These are phyloP conservation scores for Candida sithepensis DNA, from an alignment of 805 yeast species.

Conservation along the genomic window DNA sequence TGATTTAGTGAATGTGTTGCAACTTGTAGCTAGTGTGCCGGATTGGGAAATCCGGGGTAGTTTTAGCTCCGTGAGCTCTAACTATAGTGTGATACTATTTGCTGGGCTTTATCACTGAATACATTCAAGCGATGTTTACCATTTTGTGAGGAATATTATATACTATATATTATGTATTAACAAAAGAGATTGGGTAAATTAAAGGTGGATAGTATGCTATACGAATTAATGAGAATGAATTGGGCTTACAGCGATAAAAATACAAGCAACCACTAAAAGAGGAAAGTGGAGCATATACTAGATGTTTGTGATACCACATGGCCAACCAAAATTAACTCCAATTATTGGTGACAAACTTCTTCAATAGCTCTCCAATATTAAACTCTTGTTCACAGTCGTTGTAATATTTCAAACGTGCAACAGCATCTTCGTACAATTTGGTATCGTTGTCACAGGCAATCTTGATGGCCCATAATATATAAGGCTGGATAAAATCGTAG, in stretches of 20 bases:
- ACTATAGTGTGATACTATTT: too few relatives aligned
- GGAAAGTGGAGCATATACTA: not conserved
- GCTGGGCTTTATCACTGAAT: too few relatives aligned
- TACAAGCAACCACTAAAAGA: not conserved
- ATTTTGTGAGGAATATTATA: too few relatives aligned
- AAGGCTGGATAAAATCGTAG: slow-evolving; percentile 63
- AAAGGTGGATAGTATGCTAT: not conserved
- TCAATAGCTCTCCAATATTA: slow-evolving; percentile 41
- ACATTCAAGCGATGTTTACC: too few relatives aligned
- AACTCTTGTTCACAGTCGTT: slow-evolving; percentile 36
- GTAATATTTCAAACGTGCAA: slow-evolving; percentile 17
- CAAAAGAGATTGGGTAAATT: not conserved
- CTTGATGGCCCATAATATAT: slow-evolving; percentile 23
- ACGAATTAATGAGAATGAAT: not conserved
- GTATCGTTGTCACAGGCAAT: slow-evolving; percentile 17
- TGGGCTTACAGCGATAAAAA: not conserved
- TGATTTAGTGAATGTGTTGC: too few relatives aligned
- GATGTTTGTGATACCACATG: not conserved
- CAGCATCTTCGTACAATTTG: slow-evolving; percentile 12
- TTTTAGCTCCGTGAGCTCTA: too few relatives aligned
- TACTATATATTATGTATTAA: too few relatives aligned
- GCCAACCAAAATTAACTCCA: slow-evolving; percentile 30
- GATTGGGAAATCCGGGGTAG: too few relatives aligned
- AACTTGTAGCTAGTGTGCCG: too few relatives aligned
- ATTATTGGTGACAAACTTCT: slow-evolving; percentile 34